These are phyloP conservation scores for Sanchytrium tribonematis DNA, from an alignment of 371 early-diverging fungal species.

Conservation along the genomic window DNA sequence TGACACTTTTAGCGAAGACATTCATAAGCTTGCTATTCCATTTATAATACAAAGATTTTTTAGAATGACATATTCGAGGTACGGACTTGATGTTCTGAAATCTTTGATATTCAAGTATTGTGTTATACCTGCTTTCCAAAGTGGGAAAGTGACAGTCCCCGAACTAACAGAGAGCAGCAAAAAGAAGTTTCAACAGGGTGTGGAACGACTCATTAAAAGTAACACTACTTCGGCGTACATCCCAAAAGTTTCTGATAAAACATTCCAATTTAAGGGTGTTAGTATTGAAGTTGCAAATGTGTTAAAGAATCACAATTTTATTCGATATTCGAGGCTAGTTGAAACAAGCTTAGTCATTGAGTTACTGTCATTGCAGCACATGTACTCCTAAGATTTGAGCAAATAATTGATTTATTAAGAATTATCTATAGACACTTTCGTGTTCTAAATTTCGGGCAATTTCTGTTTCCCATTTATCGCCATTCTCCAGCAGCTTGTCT, in stretches of 20 bases:
- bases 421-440: neutral
- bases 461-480: slow-evolving; percentile 79
- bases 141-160: neutral
- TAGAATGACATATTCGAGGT: neutral
- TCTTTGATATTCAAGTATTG: neutral
- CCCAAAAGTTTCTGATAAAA: neutral
- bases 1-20: neutral
- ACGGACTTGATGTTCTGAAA: neutral
- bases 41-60: neutral
- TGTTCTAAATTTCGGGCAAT: slow-evolving; percentile 1
- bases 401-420: too few species aligned
- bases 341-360: neutral
- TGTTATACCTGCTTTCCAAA: neutral
- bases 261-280: neutral
- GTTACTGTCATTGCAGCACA: neutral
- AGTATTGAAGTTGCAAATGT: neutral
- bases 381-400: too few species aligned
- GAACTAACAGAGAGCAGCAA: neutral
- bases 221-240: neutral
- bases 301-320: neutral
- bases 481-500: slow-evolving; percentile 84
- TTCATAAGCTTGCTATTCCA: neutral
- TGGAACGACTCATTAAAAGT: neutral
- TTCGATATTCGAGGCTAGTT: neutral
- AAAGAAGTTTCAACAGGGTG: neutral